A percentile compares a stretch with the other conserved stretches of the same genome.
Evolutionary conservation across 73 alveolate genomes (phyloP).

Genomic region (Effrenium voratum): DNA sequence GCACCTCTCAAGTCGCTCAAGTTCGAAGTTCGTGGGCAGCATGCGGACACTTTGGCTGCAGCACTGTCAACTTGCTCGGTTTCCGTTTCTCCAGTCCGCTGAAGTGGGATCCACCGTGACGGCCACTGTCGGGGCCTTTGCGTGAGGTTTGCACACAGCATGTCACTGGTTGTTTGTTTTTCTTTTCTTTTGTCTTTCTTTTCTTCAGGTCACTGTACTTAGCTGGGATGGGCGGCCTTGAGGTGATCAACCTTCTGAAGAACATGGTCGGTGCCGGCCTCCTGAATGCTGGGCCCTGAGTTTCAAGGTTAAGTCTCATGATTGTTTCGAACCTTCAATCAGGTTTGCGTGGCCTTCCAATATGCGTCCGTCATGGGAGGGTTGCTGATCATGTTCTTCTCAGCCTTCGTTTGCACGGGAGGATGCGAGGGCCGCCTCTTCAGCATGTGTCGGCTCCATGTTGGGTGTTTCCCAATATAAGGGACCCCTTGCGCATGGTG

Average conservation of each 20-base stretch:
- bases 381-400: constrained; percentile 69
- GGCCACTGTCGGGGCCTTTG: constrained; percentile 33
- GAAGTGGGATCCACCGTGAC: constrained; percentile 82
- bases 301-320: not conserved
- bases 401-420: constrained; percentile 83
- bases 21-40: too few species aligned
- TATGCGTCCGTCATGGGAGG: constrained; percentile 83
- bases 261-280: constrained; percentile 88
- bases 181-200: too few species aligned
- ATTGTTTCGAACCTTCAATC: not conserved
- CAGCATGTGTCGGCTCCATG: not conserved
- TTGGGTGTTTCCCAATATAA: not conserved
- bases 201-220: too few species aligned
- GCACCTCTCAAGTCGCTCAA: too few species aligned
- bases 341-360: constrained; percentile 85
- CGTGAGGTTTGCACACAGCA: not conserved
- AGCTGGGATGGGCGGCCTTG: too few species aligned
- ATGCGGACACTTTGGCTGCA: too few species aligned
- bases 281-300: constrained; percentile 37
- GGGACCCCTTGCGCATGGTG: not conserved
- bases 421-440: not conserved
- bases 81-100: not conserved
- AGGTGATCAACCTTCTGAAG: constrained; percentile 87
- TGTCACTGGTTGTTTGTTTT: not conserved
- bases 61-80: not conserved